phyloP scores from a whole-genome alignment of 805 yeast species.

The Teunomyces barrocoloradensis region DNA sequence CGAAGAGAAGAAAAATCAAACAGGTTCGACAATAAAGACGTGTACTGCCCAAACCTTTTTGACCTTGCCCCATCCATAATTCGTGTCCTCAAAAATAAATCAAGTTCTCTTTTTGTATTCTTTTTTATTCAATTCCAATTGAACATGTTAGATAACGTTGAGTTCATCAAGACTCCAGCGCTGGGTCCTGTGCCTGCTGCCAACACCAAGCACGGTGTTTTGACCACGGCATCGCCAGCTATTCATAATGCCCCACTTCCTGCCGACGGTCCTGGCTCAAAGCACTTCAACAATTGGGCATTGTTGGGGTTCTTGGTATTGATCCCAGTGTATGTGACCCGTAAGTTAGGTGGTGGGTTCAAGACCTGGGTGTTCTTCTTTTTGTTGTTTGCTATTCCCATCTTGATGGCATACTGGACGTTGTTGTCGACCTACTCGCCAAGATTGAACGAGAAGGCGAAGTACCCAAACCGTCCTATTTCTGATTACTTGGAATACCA shows the following conservation, averaged over 20 bases:
- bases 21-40: not conserved
- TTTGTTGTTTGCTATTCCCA: slow-evolving; percentile 59
- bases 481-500: slow-evolving; percentile 81
- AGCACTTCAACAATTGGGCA: slow-evolving; percentile 64
- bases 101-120: not conserved
- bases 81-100: not conserved
- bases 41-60: not conserved
- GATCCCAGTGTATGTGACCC: slow-evolving; percentile 61
- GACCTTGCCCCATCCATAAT: not conserved
- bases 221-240: slow-evolving; percentile 53
- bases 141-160: slow-evolving; percentile 40
- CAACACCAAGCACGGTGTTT: slow-evolving; percentile 32
- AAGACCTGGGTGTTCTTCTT: slow-evolving; percentile 63
- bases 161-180: slow-evolving; percentile 61
- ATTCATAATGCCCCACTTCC: slow-evolving; percentile 85
- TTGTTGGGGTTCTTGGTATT: slow-evolving; percentile 49
- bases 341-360: slow-evolving; percentile 67
- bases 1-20: not conserved
- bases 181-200: slow-evolving; percentile 37
- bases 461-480: slow-evolving; percentile 73
- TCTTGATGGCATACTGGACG: slow-evolving; percentile 82
- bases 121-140: not conserved
- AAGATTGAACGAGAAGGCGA: slow-evolving; percentile 72
- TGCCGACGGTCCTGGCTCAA: slow-evolving; percentile 88
- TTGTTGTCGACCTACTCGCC: slow-evolving; percentile 74